These are phyloP conservation scores for Collybiopsis luxurians DNA, from an alignment of 768 basidiomycete genomes.

Conservation along the genomic window DNA sequence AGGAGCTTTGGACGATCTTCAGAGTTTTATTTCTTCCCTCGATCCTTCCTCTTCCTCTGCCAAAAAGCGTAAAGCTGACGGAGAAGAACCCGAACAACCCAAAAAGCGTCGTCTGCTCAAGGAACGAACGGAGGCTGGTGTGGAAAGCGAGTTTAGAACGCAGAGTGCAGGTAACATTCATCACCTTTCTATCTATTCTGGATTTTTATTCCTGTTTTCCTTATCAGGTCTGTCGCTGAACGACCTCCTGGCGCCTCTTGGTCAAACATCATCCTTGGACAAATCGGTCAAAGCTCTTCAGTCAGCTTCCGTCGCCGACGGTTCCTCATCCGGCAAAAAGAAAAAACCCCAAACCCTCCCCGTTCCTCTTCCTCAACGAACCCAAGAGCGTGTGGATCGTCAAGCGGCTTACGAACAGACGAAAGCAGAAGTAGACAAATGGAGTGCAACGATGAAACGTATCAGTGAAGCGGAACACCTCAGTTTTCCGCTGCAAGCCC, in stretches of 20 bases:
- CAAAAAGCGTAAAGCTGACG: slow-evolving; percentile 72
- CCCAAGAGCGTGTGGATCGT: slow-evolving; percentile 87
- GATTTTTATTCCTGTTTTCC: slow-evolving; percentile 3
- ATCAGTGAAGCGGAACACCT: slow-evolving; percentile 91
- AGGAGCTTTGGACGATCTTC: slow-evolving; percentile 66
- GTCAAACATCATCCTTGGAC: slow-evolving; percentile 63
- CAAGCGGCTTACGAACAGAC: slow-evolving; percentile 95
- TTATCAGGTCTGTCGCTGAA: slow-evolving; percentile 58
- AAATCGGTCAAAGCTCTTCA: slow-evolving; percentile 63
- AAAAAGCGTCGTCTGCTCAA: slow-evolving; percentile 62
- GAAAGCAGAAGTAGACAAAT: slow-evolving; percentile 89
- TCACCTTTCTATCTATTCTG: neutral
- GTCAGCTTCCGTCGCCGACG: slow-evolving; percentile 11
- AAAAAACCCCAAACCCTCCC: slow-evolving; percentile 61
- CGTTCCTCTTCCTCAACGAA: slow-evolving; percentile 82
- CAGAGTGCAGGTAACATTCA: slow-evolving; percentile 41
- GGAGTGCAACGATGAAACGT: slow-evolving; percentile 88
- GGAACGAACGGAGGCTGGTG: slow-evolving; percentile 76
- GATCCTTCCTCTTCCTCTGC: slow-evolving; percentile 37
- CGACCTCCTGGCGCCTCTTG: slow-evolving; percentile 74
- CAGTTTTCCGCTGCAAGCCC: slow-evolving; percentile 80
- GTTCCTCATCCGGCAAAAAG: slow-evolving; percentile 46
- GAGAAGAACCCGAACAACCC: slow-evolving; percentile 29
- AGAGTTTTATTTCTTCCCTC: slow-evolving; percentile 68
- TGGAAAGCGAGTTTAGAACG: slow-evolving; percentile 78